These are phyloP conservation scores for Cladochytrium replicatum DNA, from an alignment of 192 early-diverging fungal species.

Conservation along the genomic window DNA sequence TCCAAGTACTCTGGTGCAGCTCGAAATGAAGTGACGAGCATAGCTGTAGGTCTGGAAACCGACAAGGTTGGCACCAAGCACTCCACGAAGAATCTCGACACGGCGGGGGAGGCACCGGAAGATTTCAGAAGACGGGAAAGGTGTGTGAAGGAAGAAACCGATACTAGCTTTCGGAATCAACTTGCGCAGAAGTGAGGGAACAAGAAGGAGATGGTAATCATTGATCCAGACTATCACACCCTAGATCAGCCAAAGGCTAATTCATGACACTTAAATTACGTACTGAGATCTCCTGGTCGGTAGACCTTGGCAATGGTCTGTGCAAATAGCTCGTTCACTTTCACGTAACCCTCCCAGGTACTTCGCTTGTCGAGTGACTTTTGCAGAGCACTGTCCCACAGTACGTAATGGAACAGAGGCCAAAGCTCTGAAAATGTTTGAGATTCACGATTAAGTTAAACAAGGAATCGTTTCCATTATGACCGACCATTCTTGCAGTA, in stretches of 20 bases:
- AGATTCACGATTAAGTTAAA: background rate
- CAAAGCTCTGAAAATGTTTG: conserved; percentile 61
- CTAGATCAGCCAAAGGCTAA: background rate
- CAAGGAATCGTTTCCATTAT: background rate
- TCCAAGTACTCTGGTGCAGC: conserved; percentile 88
- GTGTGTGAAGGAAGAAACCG: conserved; percentile 50
- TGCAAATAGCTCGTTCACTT: conserved; percentile 72
- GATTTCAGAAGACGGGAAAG: conserved; percentile 48
- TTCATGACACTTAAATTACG: conserved; percentile 10
- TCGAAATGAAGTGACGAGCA: conserved; percentile 80
- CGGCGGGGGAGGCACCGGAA: conserved; percentile 58
- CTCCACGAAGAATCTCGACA: conserved; percentile 71
- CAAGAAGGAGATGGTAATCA: conserved; percentile 46
- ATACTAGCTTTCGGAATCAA: conserved; percentile 32
- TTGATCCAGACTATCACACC: conserved; percentile 51
- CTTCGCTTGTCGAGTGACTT: conserved; percentile 49
- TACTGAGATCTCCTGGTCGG: conserved; percentile 67
- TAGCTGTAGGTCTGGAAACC: conserved; percentile 98
- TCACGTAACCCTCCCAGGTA: conserved; percentile 73
- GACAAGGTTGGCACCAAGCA: conserved; percentile 86
- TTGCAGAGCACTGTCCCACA: conserved; percentile 65
- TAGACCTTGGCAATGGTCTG: conserved; percentile 62
- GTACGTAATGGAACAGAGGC: conserved; percentile 91
- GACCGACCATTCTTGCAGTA: conserved; percentile 82
- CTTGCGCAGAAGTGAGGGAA: conserved; percentile 34